These are phyloP conservation scores for Cladorrhinum sp. DNA, from an alignment of 2,329 filamentous ascomycete genomes.

Conservation along the genomic window DNA sequence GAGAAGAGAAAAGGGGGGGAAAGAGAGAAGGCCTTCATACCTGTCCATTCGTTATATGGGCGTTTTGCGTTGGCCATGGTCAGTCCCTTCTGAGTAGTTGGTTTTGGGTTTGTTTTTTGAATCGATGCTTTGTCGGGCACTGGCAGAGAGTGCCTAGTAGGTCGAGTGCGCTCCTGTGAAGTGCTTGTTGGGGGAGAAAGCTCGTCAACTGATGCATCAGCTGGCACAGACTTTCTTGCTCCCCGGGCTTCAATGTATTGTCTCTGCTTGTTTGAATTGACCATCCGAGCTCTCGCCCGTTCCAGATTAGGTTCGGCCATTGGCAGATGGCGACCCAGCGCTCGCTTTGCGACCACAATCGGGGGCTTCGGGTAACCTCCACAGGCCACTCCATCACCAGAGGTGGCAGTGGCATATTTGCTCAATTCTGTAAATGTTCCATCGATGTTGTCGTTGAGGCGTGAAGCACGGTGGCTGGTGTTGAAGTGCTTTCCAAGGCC, in stretches of 20 bases:
- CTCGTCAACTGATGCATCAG: not conserved
- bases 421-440: slow-evolving; percentile 26
- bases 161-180: not conserved
- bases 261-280: not conserved
- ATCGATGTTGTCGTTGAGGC: slow-evolving; percentile 27
- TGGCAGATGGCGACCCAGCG: slow-evolving; percentile 12
- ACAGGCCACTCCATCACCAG: slow-evolving; percentile 9
- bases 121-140: no score
- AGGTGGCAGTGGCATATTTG: slow-evolving; percentile 8
- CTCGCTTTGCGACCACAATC: slow-evolving; percentile 15
- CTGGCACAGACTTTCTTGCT: not conserved
- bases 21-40: slow-evolving; percentile 12
- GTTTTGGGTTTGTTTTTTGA: no score
- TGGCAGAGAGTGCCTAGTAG: not conserved
- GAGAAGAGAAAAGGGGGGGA: not conserved
- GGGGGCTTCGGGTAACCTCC: slow-evolving; percentile 13
- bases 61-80: slow-evolving; percentile 21
- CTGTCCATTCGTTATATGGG: slow-evolving; percentile 19
- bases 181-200: not conserved
- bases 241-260: not conserved
- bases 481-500: slow-evolving; percentile 22
- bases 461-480: slow-evolving; percentile 19
- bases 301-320: slow-evolving; percentile 8
- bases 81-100: not conserved
- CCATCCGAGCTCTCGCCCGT: not conserved